These are phyloP conservation scores for Lentinula guzmanii DNA, from an alignment of 768 basidiomycete species.

Conservation along the genomic window DNA sequence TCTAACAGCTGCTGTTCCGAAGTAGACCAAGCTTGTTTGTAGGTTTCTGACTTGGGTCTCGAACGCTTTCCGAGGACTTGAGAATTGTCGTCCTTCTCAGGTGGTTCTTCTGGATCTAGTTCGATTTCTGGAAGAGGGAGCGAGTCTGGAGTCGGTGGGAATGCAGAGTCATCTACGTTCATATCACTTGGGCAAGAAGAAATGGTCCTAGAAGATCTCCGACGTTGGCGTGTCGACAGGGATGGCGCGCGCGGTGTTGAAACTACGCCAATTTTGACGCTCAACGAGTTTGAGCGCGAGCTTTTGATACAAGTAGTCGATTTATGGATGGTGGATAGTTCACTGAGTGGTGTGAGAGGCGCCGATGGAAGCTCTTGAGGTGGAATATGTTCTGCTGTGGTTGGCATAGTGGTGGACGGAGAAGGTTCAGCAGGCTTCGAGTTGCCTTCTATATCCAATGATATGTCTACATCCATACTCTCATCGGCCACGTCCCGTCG, in stretches of 20 bases:
- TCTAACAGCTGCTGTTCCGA: conserved; percentile 76
- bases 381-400: background rate
- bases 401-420: background rate
- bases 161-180: conserved; percentile 13
- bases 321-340: background rate
- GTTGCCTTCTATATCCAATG: conserved; percentile 23
- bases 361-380: background rate
- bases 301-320: background rate
- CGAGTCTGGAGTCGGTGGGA: conserved; percentile 4
- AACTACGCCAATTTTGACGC: background rate
- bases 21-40: conserved; percentile 75
- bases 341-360: background rate
- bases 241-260: background rate
- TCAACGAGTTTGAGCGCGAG: background rate
- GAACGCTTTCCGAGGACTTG: conserved; percentile 19
- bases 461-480: conserved; percentile 55
- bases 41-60: conserved; percentile 58
- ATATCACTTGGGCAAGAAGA: conserved; percentile 6
- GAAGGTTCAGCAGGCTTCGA: background rate
- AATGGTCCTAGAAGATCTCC: conserved; percentile 8
- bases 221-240: conserved; percentile 7
- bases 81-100: conserved; percentile 4
- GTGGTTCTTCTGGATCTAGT: background rate
- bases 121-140: background rate
- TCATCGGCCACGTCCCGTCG: conserved; percentile 56